Base-by-base conservation (phyloP, 1,139 yeast species). In the Sugiyamaella japonica region DNA sequence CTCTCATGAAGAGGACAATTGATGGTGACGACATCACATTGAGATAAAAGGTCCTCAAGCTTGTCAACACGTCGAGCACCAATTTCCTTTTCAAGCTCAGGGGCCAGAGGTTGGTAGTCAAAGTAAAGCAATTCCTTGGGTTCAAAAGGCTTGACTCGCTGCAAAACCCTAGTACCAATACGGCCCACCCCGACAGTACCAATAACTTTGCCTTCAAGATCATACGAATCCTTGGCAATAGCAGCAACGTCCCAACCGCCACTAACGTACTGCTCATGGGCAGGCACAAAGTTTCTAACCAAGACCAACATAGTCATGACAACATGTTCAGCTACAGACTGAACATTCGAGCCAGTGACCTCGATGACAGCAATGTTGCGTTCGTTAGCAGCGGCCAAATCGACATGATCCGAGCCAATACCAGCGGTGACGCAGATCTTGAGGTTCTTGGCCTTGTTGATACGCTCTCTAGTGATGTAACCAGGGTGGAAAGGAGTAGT, bases 401-500 rank as follows among this genome's bases (percentile, higher is more conserved):
- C 93, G 60, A 86, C 76, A 70, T 86, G 95, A 69, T 86, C 95
- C n/a, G 89, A 83, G 7, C 95, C 95, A 59, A 86, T 89, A 62
- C 93, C 95, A 4, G 95, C 95, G 51, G 91, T 86, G 64, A 86
- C 76, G 60, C 85, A 77, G 55, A 85, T 69, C 74, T 85, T 86
- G 72, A 86, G 78, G 59, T 86, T 85, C 66, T 84, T 83, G 46
- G 93, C 93, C 66, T 81, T 80, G 52, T 73, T 82, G 59, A 86
- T 77, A 64, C 93, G 77, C 64, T 82, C 84, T 57, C 75, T 75
- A 51, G 86, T 82, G 67, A 86, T 76, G 71, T 86, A 86, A 37
- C 85, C 93, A 7, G 95, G 95, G 74, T 80, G 88, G 76, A 86
- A 86, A 7, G 95, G 95, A 20, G 91, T 86, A 50, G 91, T 83